Conservation (phyloP, 169 alveolate species). For the Eimeria tenella region DNA sequence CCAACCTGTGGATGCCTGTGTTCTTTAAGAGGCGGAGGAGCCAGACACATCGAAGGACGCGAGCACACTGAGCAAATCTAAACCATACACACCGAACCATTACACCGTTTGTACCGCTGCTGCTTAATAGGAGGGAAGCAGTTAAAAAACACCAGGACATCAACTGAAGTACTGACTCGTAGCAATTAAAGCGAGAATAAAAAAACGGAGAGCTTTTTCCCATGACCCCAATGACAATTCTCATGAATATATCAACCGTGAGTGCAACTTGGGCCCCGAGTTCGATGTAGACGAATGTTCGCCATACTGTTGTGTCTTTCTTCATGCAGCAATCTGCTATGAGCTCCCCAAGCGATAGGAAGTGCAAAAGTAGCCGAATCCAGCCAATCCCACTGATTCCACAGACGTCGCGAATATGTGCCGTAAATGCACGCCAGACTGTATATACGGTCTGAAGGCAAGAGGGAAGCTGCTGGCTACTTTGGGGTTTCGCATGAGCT, state of each 20-base stretch:
- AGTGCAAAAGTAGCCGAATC: conserved; percentile 24
- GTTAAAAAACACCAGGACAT: conserved; percentile 15
- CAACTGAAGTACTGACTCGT: conserved; percentile 22
- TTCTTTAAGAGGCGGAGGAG: conserved; percentile 55
- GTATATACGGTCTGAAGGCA: not conserved
- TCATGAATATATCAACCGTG: conserved; percentile 47
- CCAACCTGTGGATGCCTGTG: conserved; percentile 61
- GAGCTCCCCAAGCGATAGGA: conserved; percentile 43
- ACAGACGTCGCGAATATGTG: conserved; percentile 23
- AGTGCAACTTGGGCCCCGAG: conserved; percentile 31
- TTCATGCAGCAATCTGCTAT: conserved; percentile 68
- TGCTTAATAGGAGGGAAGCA: conserved; percentile 17
- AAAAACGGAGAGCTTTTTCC: conserved; percentile 1
- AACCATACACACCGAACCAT: conserved; percentile 31
- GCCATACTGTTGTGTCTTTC: not conserved
- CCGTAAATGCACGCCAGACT: not conserved
- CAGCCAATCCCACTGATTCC: conserved; percentile 59
- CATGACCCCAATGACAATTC: not conserved
- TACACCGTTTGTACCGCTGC: not conserved
- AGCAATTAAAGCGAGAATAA: conserved; percentile 44
- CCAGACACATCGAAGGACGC: conserved; percentile 66
- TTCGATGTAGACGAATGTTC: conserved; percentile 18
- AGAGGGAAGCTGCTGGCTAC: not conserved
- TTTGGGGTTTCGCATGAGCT: not conserved
- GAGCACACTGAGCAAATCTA: conserved; percentile 53